Conservation (phyloP, 2,329 filamentous ascomycete genomes). For the Pestalotiopsis sp. region DNA sequence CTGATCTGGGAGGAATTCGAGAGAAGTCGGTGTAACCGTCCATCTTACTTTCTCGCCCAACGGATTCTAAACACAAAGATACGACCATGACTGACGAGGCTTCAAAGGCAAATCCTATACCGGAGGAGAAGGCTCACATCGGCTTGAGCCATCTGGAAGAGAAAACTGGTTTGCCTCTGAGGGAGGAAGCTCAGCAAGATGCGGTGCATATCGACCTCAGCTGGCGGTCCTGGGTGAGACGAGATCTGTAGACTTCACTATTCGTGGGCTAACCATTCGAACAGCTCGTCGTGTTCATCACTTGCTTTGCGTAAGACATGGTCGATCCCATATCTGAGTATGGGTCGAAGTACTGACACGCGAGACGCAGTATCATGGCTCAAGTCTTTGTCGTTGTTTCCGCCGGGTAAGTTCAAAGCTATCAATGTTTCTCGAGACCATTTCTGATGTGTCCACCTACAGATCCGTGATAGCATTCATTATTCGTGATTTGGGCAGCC, state of each 20-base stretch:
- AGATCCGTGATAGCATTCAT: constrained; percentile 55
- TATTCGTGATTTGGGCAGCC: constrained; percentile 53
- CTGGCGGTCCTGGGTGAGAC: constrained; percentile 55
- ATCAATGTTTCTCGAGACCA: background rate
- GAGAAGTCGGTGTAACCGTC: background rate
- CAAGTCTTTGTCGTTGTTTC: constrained; percentile 60
- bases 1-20: background rate
- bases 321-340: background rate
- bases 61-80: background rate
- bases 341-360: background rate
- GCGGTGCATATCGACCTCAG: constrained; percentile 48
- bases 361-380: constrained; percentile 43
- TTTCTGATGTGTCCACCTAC: background rate
- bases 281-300: constrained; percentile 42
- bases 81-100: background rate
- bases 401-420: constrained; percentile 39
- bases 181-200: constrained; percentile 33
- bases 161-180: constrained; percentile 25
- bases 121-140: background rate
- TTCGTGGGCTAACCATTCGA: constrained; percentile 5
- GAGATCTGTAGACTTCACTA: too few species aligned
- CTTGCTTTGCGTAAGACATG: constrained; percentile 47
- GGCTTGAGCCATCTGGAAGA: constrained; percentile 10
- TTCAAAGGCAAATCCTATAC: background rate
- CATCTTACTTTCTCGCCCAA: background rate